Evolutionary conservation across 495 filamentous ascomycete genomes (phyloP).

Genomic region (Cercophora sp.): DNA sequence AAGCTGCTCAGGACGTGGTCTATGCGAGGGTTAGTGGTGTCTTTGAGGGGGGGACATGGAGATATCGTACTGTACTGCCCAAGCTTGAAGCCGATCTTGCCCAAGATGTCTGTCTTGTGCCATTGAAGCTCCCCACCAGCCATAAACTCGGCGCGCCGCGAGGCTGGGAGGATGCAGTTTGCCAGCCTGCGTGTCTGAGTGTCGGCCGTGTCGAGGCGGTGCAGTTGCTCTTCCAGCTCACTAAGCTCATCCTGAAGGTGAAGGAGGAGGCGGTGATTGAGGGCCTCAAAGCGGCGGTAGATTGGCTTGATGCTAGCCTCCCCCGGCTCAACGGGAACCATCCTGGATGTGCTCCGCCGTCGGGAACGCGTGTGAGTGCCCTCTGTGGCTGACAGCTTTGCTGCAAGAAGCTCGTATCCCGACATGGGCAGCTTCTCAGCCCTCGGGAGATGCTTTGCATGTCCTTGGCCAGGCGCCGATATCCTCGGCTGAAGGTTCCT

Average conservation of each 20-base stretch:
- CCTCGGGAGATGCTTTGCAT: slow-evolving; percentile 28
- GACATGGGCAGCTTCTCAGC: slow-evolving; percentile 40
- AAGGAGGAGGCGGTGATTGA: slow-evolving; percentile 82
- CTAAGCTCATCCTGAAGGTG: slow-evolving; percentile 84
- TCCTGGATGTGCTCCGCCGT: slow-evolving; percentile 5
- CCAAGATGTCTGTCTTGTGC: slow-evolving; percentile 65
- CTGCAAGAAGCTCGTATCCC: slow-evolving; percentile 67
- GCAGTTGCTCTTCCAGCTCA: slow-evolving; percentile 72
- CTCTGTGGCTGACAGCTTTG: slow-evolving; percentile 45
- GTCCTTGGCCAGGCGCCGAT: slow-evolving; percentile 22
- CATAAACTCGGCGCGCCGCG: slow-evolving; percentile 63
- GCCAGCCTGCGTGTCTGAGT: slow-evolving; percentile 58
- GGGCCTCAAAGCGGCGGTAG: slow-evolving; percentile 77
- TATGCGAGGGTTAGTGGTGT: slow-evolving; percentile 27
- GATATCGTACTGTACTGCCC: slow-evolving; percentile 69
- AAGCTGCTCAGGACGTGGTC: slow-evolving; percentile 69
- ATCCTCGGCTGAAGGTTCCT: slow-evolving; percentile 28
- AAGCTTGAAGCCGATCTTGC: slow-evolving; percentile 67
- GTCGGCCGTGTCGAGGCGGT: slow-evolving; percentile 66
- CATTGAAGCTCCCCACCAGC: slow-evolving; percentile 67
- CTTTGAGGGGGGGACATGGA: slow-evolving; percentile 1
- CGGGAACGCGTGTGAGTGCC: slow-evolving; percentile 3
- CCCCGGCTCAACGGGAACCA: slow-evolving; percentile 12
- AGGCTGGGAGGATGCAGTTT: slow-evolving; percentile 55
- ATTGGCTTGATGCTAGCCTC: slow-evolving; percentile 56